phyloP scores from a whole-genome alignment of 2,329 filamentous ascomycete species.

The Daldinia sp. region DNA sequence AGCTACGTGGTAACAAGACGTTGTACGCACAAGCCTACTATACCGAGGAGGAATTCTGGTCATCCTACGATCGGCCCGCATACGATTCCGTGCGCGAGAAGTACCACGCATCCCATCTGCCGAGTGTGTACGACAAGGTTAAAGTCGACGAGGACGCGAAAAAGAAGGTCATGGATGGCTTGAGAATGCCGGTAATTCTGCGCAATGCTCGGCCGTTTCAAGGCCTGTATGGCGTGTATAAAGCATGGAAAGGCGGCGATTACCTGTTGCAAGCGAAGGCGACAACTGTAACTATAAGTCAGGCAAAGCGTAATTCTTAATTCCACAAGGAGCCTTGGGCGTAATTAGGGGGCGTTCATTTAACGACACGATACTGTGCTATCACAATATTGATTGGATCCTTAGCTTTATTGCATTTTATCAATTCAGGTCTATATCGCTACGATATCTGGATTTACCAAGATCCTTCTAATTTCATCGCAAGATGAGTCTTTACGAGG shows the following conservation, averaged over 20 bases:
- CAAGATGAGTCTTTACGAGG: slow-evolving; percentile 20
- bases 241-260: slow-evolving; percentile 55
- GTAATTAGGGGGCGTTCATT: neutral
- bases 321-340: neutral
- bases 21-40: slow-evolving; percentile 76
- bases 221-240: slow-evolving; percentile 57
- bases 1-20: slow-evolving; percentile 72
- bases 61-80: slow-evolving; percentile 65
- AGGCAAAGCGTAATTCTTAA: slow-evolving; percentile 2
- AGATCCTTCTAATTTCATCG: neutral
- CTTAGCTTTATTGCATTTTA: slow-evolving; percentile 1
- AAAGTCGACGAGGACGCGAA: slow-evolving; percentile 56
- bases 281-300: neutral
- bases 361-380: neutral
- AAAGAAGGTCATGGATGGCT: slow-evolving; percentile 43
- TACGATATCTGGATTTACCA: neutral
- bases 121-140: slow-evolving; percentile 74
- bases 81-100: slow-evolving; percentile 66
- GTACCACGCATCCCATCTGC: slow-evolving; percentile 67
- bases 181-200: slow-evolving; percentile 47
- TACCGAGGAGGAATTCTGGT: slow-evolving; percentile 73
- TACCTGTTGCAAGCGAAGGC: slow-evolving; percentile 53
- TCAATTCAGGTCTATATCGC: slow-evolving; percentile 13
- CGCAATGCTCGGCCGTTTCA: slow-evolving; percentile 53
- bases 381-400: slow-evolving; percentile 1